Base-by-base conservation (phyloP, 495 filamentous ascomycete species). In the Neurospora tetrasperma region DNA sequence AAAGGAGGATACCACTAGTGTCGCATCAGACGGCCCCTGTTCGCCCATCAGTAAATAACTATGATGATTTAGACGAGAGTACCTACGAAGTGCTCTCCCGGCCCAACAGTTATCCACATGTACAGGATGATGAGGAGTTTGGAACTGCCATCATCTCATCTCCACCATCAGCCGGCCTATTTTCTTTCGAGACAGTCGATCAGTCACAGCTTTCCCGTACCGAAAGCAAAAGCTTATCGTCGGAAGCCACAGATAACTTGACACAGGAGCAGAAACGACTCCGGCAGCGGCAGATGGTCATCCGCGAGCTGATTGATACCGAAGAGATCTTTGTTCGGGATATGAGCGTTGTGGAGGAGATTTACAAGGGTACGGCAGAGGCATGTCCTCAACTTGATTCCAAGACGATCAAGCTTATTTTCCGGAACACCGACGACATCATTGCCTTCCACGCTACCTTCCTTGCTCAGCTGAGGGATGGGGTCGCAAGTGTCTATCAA, bases 331-430 rank as follows among this genome's bases (percentile, higher is more conserved):
- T 94, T 80, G 87, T 93, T 66, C 87, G 91, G 74, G 96, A 99
- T 81, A 95, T 99, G 93, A 97, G 92, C 76, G 93, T 99, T 46
- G 90, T 96, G 7, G 92, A 96, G 77, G 93, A 97, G 76, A 97
- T 98, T 62, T 99, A 98, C 84, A 96, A 94, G 80, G 93, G 91
- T n/a, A 98, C 96, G 0, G 93, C 93, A 0, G 91, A 91, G 74
- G 90, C 93, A 20, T 91, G 90, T 68, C 87, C 93, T 23, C 88
- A 92, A 70, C 86, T 98, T n/a, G 92, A 91, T 38, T 79, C 85
- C 20, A 91, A 94, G 66, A 96, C 97, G 72, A 89, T 96, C 73
- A 96, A 93, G 79, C 86, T 90, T 18, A 88, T 99, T 23, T 99
- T 99, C 78, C 89, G 91, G 69, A 99, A 98, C 77, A 93, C 91